A percentile compares a stretch with the other conserved stretches of the same genome.
phyloP scores from a whole-genome alignment of 306 rosid genomes.

The Styphnolobium japonicum region DNA sequence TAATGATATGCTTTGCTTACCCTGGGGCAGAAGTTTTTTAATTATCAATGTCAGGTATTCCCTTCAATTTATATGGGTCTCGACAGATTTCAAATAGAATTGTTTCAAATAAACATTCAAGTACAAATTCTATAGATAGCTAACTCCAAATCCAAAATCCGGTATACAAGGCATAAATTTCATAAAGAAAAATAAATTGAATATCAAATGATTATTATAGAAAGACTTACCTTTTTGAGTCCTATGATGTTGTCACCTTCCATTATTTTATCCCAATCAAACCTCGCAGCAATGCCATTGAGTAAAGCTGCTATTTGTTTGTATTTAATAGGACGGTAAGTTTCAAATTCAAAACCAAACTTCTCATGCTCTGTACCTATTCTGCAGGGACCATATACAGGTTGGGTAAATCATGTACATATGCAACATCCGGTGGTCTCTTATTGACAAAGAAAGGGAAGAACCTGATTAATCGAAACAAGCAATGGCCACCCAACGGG shows the following conservation, averaged over 20 bases:
- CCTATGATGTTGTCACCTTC: constrained; percentile 80
- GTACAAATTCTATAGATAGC: background rate
- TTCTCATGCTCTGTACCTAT: constrained; percentile 92
- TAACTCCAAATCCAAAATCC: background rate
- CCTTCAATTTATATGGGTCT: background rate
- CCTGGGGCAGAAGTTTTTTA: constrained; percentile 35
- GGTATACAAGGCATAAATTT: background rate
- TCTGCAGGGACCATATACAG: constrained; percentile 37
- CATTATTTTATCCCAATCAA: constrained; percentile 79
- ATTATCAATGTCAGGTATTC: background rate
- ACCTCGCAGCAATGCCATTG: constrained; percentile 71
- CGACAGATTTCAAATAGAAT: background rate
- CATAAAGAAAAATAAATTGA: background rate
- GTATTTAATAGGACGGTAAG: constrained; percentile 54
- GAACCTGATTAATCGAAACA: too few relatives aligned
- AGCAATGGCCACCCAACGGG: too few relatives aligned
- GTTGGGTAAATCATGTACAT: background rate
- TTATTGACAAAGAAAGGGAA: too few relatives aligned
- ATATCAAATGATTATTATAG: background rate
- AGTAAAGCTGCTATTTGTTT: constrained; percentile 61
- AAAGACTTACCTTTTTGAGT: constrained; percentile 55
- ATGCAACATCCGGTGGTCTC: background rate
- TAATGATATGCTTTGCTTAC: constrained; percentile 72
- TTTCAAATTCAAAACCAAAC: constrained; percentile 68
- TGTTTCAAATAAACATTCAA: background rate